Base-by-base conservation (phyloP, 2,329 filamentous ascomycete genomes). In the Herpotrichia juniperi region DNA sequence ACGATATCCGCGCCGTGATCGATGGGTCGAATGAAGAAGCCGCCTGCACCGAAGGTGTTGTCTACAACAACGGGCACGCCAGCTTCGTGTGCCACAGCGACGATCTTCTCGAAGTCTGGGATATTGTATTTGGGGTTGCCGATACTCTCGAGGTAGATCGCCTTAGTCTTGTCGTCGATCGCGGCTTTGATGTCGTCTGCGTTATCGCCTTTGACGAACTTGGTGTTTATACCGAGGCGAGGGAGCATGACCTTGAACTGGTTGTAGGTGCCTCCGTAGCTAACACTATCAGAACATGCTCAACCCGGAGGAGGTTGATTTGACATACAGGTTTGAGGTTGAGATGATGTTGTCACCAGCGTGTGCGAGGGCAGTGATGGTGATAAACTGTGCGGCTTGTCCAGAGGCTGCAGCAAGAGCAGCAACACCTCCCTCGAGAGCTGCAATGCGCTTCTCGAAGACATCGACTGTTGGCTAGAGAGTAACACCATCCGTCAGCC, bases 371-470 rank as follows among this genome's bases (percentile, higher is more conserved):
- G 92, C 87, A 21, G 86, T 82, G 66, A 97, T 87, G 50, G 91
- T 81, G 81, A 97, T 93, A 80, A 97, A 96, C 72, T 97, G 93
- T 1, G 93, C 93, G 2, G 90, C 85, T 76, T 96, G 92, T 51
- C 93, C 93, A 1, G 92, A 96, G 0, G 91, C 82, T 35, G 92
- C 84, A 5, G 91, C 93, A 24, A 97, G 84, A 39, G 91, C 93
- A 14, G 90, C 93, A 26, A 90, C 86, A 67, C 94, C 94, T 26
- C 93, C 93, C 77, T 99, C 94, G 4, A 97, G 86, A 12, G 93
- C 93, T n/a, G 93, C 93, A 45, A 97, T 89, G 55, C 93, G 87
- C 81, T 97, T 96, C 79, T 99, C 94, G 59, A 99, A 93, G 24
- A 97, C 93, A 75, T 96, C 93, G 62, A 93, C 89, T 0, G 93